A percentile compares a stretch with the other conserved stretches of the same genome.
These are phyloP conservation scores for Aspergillus carbonarius DNA, from an alignment of 2,329 filamentous ascomycete species.

Conservation along the genomic window DNA sequence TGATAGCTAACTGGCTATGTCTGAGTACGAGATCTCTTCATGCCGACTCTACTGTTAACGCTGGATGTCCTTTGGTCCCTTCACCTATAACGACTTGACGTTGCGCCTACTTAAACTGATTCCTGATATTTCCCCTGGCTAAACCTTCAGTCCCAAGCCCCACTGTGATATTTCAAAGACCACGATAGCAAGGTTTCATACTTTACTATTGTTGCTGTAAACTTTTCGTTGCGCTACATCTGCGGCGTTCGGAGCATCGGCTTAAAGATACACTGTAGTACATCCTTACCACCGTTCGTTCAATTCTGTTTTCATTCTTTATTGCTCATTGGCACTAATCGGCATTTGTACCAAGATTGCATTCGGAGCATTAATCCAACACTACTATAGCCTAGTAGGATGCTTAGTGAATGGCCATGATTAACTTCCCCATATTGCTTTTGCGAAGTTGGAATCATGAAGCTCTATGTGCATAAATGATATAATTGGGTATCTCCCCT, in stretches of 20 bases:
- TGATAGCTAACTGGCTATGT: not conserved
- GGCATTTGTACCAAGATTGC: slow-evolving; percentile 10
- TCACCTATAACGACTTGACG: not conserved
- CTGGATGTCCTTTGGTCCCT: slow-evolving; percentile 2
- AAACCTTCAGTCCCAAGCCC: not conserved
- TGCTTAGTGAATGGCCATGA: not conserved
- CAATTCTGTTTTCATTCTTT: not conserved
- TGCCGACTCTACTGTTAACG: not conserved
- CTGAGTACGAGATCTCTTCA: not conserved
- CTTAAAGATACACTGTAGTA: not conserved
- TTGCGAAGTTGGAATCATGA: not conserved
- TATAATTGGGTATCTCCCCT: slow-evolving; percentile 21
- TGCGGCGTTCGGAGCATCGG: slow-evolving; percentile 17
- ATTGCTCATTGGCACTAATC: not conserved
- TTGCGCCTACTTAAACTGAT: not conserved
- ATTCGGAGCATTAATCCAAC: not conserved
- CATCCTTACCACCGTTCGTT: not conserved
- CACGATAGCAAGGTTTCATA: slow-evolving; percentile 1
- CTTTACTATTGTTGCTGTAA: slow-evolving; percentile 2
- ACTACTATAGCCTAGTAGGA: not conserved
- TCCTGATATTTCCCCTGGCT: slow-evolving; percentile 9
- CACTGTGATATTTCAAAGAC: not conserved
- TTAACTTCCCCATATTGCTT: too few relatives aligned
- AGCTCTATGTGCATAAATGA: slow-evolving; percentile 10
- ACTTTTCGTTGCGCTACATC: slow-evolving; percentile 8